A percentile compares a stretch with the other conserved stretches of the same genome.
phyloP scores from a whole-genome alignment of 2,329 filamentous ascomycete species.

The Penicillium concentricum region DNA sequence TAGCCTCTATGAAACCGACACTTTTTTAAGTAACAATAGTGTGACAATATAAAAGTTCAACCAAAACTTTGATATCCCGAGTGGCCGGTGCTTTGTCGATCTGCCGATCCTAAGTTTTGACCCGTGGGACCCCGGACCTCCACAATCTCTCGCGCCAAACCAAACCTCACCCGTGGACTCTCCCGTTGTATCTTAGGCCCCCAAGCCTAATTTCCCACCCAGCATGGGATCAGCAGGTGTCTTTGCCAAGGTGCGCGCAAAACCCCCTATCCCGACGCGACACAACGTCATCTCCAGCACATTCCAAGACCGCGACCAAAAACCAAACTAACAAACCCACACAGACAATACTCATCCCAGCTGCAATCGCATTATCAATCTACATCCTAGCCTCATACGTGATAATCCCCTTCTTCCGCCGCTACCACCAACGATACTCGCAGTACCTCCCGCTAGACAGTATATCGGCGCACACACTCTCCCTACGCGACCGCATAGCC shows the following conservation, averaged over 20 bases:
- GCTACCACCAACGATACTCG: conserved; percentile 68
- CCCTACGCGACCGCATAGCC: conserved; percentile 49
- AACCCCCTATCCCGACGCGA: not conserved
- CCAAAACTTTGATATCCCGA: not conserved
- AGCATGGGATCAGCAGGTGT: conserved; percentile 32
- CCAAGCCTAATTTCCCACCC: not conserved
- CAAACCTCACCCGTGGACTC: not conserved
- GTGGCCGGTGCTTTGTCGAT: not conserved
- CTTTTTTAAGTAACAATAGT: not conserved
- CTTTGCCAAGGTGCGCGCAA: conserved; percentile 31
- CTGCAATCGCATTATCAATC: conserved; percentile 66
- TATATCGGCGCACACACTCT: conserved; percentile 52
- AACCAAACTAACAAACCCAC: conserved; percentile 1
- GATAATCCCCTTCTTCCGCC: conserved; percentile 66
- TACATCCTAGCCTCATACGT: conserved; percentile 67
- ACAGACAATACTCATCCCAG: conserved; percentile 69
- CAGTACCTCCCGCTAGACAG: conserved; percentile 70
- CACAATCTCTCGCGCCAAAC: not conserved
- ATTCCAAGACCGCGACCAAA: not conserved
- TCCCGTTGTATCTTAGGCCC: not conserved
- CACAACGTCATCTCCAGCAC: not conserved
- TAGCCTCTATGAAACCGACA: not conserved
- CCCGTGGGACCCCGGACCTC: not conserved
- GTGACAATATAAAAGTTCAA: not conserved
- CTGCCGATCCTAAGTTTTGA: not conserved